Evolutionary conservation across 2,329 filamentous ascomycete genomes (phyloP), one percentile per base, ranked within the genome.

Genomic region (Lecanicillium sp.): DNA sequence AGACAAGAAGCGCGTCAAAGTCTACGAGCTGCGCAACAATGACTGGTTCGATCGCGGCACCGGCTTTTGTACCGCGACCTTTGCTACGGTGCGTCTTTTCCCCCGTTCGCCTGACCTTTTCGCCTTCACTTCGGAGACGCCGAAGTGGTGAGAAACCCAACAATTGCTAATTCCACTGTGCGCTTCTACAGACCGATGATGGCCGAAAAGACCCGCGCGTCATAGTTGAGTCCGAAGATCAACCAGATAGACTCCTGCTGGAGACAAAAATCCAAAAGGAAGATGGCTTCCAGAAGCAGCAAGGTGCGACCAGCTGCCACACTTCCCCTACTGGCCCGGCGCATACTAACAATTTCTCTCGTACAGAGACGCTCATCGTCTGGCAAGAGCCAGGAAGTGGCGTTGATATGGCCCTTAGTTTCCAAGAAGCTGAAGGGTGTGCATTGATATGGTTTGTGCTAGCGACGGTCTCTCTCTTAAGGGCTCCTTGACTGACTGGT

Each of bases 21-120:
- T 98, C 60, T 98, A 98, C 65, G 92, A 97, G 71, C 77, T 98
- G 55, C 87, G 87, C 62, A 88, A 95, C 67, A 95, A 94, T 74
- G 92, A 97, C 78, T 98, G 92, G 92, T 96, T 90, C 60, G 92
- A 98, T 66, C 77, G 90, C 56, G 92, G 92, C 48, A 98, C 92
- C 34, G 92, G 92, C 46, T 96, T 96, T 63, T 97, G 92, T 62
- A 86, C 79, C 44, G 88, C 89, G 34, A 74, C 80, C 48, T 77
- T 84, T 48, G 66, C 81, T 47, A 74, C 80, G 60, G 85, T 92
- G 77, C 61, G 84, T 60, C 36, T 42, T 45, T 22, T 37, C 40
- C 37, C 30, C 29, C 33, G 41, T 31, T 33, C 33, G n/a, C 43
- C 29, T 31, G 29, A n/a, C n/a, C n/a, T n/a, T n/a, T n/a, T n/a